Evolutionary conservation across 495 filamentous ascomycete genomes (phyloP), one percentile per base, ranked within the genome.

Genomic region (Mycothermus thermophilus): DNA sequence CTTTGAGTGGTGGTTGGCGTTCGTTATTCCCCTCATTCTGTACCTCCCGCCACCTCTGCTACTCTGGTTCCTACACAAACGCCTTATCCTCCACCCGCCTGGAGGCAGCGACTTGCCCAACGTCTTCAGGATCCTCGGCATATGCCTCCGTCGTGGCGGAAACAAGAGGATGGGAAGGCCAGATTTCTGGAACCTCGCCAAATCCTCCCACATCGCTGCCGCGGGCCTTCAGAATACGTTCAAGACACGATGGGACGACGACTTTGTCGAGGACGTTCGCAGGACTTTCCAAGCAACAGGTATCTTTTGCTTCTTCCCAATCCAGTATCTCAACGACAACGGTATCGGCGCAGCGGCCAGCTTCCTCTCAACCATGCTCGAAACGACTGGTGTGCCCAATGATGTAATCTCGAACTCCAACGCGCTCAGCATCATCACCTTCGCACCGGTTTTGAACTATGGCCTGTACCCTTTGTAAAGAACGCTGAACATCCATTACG

Each of bases 321-420:
- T 83, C 25, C 81, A 77, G 56, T 79, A 72, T 63, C 62, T 83
- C 29, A 71, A 69, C 51, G 66, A 71, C 42, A 63, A 63, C 31
- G 66, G 66, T 48, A 46, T 71, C 14, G 66, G 66, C 2, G 38
- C 44, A 2, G 50, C 63, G 4, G 58, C 59, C 24, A 58, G 37
- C 28, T 74, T 71, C 49, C 58, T 78, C 48, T 67, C 60, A 1
- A 73, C 74, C 12, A 72, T 74, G 37, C 66, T 84, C 58, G 63
- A 63, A 19, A 79, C 74, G 3, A 66, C 77, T 42, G 77, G 77
- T 13, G 72, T 74, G 0, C 79, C 79, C 26, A 87, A 87, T 62
- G 81, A 87, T 43, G 62, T 83, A 41, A 79, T 85, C 58, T 57
- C 60, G 45, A 85, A 83, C 64, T 75, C 86, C 52, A 80, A 85